Evolutionary conservation across 2,329 filamentous ascomycete species (phyloP), one percentile per base, ranked within the genome.

Genomic region (Aureobasidium sp.): DNA sequence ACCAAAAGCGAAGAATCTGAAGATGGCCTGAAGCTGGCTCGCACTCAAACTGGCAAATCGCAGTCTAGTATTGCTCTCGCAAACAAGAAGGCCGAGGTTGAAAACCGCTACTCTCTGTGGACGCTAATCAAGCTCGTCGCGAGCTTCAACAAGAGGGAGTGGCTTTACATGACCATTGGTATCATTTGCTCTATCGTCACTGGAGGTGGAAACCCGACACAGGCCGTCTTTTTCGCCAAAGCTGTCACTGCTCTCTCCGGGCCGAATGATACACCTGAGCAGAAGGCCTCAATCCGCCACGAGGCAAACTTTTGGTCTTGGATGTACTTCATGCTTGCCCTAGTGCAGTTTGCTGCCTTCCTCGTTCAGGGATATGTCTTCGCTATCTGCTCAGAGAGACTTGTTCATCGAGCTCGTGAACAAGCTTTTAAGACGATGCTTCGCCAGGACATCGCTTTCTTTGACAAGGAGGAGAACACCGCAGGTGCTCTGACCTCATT

Each of bases 401-500:
- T 97, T 25, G 83, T 96, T 59, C 89, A 90, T 70, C 85, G 90
- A 21, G 90, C 93, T 1, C 84, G 94, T 67, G 85, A 94, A 72
- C 80, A 79, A 61, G 88, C 91, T 7, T 96, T 99, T 78, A 82
- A 92, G 33, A 81, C 87, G 25, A 90, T 97, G 77, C 83, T 97
- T 55, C 88, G 92, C 65, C 93, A 97, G 74, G 94, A 97, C 64
- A 92, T 97, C 61, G 79, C 85, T 29, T 97, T 92, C 73, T 99
- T 96, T 67, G 94, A 97, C 72, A 81, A 80, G 46, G 89, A 95
- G 64, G 88, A 94, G 72, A 95, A 97, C 71, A 91, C 88, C 7
- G 86, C 90, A 7, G 94, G 94, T 65, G 88, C 91, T 0, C 77
- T 99, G 67, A 96, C 91, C 0, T 90, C 88, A 0, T 94, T 95